Evolutionary conservation across 2,329 filamentous ascomycete genomes (phyloP).

Genomic region (Cladophialophora carrionii): DNA sequence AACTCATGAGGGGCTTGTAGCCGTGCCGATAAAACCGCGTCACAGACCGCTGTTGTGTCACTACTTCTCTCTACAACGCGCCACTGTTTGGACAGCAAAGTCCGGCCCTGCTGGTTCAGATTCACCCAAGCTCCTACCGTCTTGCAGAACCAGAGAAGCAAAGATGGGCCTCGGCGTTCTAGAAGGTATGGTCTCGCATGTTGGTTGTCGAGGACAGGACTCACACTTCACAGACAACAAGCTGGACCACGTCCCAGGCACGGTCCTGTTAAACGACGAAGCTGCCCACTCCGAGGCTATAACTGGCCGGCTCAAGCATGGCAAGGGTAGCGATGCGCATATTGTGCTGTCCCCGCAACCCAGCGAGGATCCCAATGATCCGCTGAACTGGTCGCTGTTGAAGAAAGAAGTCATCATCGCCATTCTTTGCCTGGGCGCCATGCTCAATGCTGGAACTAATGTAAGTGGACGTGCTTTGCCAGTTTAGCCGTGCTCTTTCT

Average conservation of each 20-base stretch:
- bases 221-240: slow-evolving; percentile 27
- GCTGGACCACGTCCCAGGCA: slow-evolving; percentile 34
- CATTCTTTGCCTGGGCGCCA: slow-evolving; percentile 40
- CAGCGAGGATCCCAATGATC: slow-evolving; percentile 41
- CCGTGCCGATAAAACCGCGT: slow-evolving; percentile 7
- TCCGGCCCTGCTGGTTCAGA: slow-evolving; percentile 5
- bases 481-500: not conserved
- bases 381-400: slow-evolving; percentile 41
- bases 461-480: slow-evolving; percentile 18
- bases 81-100: not conserved
- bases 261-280: slow-evolving; percentile 35
- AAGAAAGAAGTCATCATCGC: slow-evolving; percentile 40
- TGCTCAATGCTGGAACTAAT: slow-evolving; percentile 38
- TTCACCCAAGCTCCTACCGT: not conserved
- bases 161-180: slow-evolving; percentile 32
- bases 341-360: slow-evolving; percentile 40
- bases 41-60: slow-evolving; percentile 4
- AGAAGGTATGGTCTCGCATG: slow-evolving; percentile 17
- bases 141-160: slow-evolving; percentile 2
- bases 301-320: slow-evolving; percentile 34
- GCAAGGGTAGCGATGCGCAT: slow-evolving; percentile 30
- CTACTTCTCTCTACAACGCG: slow-evolving; percentile 2
- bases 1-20: not conserved
- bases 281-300: slow-evolving; percentile 29
- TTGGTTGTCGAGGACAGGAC: not conserved